These are phyloP conservation scores for Colletotrichum sp. DNA, from an alignment of 2,329 filamentous ascomycete species.

Conservation along the genomic window DNA sequence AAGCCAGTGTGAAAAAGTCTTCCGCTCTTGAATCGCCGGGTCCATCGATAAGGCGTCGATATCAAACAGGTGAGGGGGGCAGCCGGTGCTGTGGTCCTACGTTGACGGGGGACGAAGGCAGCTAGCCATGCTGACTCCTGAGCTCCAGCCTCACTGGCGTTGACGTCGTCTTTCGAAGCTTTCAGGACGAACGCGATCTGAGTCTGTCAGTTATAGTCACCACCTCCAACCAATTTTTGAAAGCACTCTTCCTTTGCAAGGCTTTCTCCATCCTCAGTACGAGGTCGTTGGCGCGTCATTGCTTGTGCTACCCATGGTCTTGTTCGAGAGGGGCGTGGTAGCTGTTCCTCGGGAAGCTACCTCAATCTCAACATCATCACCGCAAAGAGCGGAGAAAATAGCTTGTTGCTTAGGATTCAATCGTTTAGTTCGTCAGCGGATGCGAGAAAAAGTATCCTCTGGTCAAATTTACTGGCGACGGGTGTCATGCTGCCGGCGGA, in stretches of 20 bases:
- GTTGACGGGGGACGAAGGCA: not conserved
- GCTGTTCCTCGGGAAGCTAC: not conserved
- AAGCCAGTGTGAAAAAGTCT: not conserved
- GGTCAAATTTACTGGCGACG: not conserved
- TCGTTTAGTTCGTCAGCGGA: not conserved
- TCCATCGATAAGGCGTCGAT: not conserved
- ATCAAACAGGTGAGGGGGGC: not conserved
- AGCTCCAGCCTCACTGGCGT: constrained; percentile 21
- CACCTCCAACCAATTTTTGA: not conserved
- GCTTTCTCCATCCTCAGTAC: not conserved
- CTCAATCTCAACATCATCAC: not conserved
- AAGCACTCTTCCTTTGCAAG: not conserved
- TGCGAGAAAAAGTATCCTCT: not conserved
- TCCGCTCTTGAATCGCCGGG: not conserved
- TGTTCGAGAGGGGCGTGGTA: not conserved
- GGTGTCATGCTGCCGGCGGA: not conserved
- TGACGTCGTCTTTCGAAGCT: constrained; percentile 2
- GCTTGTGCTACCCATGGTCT: not conserved
- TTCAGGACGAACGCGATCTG: not conserved
- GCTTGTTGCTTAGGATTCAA: not conserved
- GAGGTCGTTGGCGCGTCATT: no score
- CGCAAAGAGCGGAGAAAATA: not conserved
- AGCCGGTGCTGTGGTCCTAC: not conserved
- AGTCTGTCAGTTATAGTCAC: not conserved
- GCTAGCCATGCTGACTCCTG: not conserved